A percentile compares a stretch with the other conserved stretches of the same genome.
Evolutionary conservation across 805 yeast species (phyloP).

Genomic region (Cyberlindnera xishuangbannaensis): DNA sequence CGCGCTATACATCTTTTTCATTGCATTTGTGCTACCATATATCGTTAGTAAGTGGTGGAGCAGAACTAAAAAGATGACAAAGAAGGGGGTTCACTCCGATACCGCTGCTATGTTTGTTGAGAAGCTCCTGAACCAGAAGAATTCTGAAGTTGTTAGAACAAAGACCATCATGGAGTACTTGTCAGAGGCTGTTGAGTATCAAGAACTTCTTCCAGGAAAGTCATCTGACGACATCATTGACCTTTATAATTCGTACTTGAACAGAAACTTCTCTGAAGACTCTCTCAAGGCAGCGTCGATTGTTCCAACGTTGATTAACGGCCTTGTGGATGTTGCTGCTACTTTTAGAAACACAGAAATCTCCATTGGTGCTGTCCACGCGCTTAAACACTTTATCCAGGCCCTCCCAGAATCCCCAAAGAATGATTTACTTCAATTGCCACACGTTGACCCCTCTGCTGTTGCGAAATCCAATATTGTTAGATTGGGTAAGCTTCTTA

Average conservation of each 20-base stretch:
- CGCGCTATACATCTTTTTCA: slow-evolving; percentile 57
- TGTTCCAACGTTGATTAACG: slow-evolving; percentile 60
- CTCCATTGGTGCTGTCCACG: slow-evolving; percentile 51
- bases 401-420: slow-evolving; percentile 55
- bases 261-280: slow-evolving; percentile 34
- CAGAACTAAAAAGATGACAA: slow-evolving; percentile 71
- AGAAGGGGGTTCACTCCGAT: slow-evolving; percentile 71
- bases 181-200: slow-evolving; percentile 62
- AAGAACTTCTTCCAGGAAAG: slow-evolving; percentile 31
- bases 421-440: slow-evolving; percentile 75
- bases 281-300: slow-evolving; percentile 55
- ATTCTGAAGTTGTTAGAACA: slow-evolving; percentile 55
- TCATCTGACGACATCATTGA: slow-evolving; percentile 42
- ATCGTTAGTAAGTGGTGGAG: slow-evolving; percentile 90
- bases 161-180: slow-evolving; percentile 53
- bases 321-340: slow-evolving; percentile 75
- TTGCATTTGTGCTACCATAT: slow-evolving; percentile 75
- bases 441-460: slow-evolving; percentile 51
- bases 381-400: slow-evolving; percentile 68
- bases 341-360: slow-evolving; percentile 71
- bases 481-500: slow-evolving; percentile 65
- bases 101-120: slow-evolving; percentile 81
- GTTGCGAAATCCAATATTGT: slow-evolving; percentile 39
- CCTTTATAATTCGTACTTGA: slow-evolving; percentile 52
- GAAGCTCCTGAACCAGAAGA: slow-evolving; percentile 65